These are phyloP conservation scores for Chaetomiaceae sp. DNA, from an alignment of 2,329 filamentous ascomycete genomes.

Conservation along the genomic window DNA sequence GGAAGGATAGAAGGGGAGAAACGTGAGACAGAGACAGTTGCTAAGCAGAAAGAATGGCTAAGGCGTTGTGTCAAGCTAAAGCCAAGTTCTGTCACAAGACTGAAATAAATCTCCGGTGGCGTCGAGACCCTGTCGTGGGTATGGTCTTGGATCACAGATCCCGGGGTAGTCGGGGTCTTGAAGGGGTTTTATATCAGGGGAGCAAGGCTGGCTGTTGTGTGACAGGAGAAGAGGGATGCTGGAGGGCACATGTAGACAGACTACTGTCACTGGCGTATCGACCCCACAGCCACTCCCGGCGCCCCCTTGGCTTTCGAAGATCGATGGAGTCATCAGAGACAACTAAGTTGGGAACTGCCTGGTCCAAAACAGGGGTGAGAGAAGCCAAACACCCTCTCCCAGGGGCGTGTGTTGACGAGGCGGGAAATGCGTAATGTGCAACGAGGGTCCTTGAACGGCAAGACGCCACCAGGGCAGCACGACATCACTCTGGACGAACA, in stretches of 20 bases:
- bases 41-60: conserved; percentile 3
- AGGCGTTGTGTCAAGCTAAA: neutral
- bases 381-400: neutral
- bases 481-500: conserved; percentile 4
- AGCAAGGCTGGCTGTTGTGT: neutral
- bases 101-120: conserved; percentile 1
- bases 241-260: no score
- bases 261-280: conserved; percentile 3
- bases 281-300: neutral
- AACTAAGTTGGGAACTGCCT: neutral
- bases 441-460: conserved; percentile 4
- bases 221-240: neutral
- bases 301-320: neutral
- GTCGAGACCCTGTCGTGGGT: conserved; percentile 8
- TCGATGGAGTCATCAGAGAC: neutral
- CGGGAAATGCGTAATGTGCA: neutral
- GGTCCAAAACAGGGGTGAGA: neutral
- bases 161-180: neutral
- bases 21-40: neutral
- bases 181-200: conserved; percentile 12
- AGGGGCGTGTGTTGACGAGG: neutral
- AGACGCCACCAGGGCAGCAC: conserved; percentile 11
- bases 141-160: neutral
- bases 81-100: conserved; percentile 8
- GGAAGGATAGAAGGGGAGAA: neutral